Conservation (phyloP, 2,329 filamentous ascomycete species). For the Xylariomycetidae sp. region DNA sequence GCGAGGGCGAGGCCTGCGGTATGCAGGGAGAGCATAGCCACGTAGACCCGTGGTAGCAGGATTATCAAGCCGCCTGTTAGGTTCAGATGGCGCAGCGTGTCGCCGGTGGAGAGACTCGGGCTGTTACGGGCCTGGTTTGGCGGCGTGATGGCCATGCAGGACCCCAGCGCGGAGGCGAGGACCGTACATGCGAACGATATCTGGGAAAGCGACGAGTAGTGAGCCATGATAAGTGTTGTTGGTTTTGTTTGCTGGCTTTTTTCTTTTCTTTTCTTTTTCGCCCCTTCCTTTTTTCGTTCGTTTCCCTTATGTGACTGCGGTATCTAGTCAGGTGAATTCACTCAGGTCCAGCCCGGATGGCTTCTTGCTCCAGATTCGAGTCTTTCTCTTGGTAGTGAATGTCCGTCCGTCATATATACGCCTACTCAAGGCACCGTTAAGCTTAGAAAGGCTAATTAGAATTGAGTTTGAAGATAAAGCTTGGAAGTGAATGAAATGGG, state of each 20-base stretch:
- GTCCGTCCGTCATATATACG: no score
- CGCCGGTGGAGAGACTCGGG: not conserved
- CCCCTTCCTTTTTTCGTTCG: no score
- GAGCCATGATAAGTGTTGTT: not conserved
- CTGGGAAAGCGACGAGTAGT: not conserved
- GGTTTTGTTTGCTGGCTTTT: not conserved
- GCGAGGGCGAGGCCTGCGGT: not conserved
- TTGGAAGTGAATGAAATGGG: no score
- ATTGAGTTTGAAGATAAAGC: no score
- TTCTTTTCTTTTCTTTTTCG: not conserved
- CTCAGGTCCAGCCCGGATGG: no score
- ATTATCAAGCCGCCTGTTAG: not conserved
- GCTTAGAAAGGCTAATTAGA: no score
- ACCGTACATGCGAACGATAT: not conserved
- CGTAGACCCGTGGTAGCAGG: not conserved
- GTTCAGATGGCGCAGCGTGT: not conserved
- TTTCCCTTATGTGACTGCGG: no score
- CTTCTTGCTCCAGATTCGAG: no score
- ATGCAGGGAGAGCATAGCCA: not conserved
- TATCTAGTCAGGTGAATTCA: no score
- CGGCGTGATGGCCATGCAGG: not conserved
- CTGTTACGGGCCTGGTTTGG: not conserved
- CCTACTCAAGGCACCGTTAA: no score
- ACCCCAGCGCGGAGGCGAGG: not conserved
- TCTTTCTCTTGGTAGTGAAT: no score